Evolutionary conservation across 176 grass and related monocot genomes (phyloP), one percentile per base, ranked within the genome.

Genomic region (Eremochloa ophiuroides): DNA sequence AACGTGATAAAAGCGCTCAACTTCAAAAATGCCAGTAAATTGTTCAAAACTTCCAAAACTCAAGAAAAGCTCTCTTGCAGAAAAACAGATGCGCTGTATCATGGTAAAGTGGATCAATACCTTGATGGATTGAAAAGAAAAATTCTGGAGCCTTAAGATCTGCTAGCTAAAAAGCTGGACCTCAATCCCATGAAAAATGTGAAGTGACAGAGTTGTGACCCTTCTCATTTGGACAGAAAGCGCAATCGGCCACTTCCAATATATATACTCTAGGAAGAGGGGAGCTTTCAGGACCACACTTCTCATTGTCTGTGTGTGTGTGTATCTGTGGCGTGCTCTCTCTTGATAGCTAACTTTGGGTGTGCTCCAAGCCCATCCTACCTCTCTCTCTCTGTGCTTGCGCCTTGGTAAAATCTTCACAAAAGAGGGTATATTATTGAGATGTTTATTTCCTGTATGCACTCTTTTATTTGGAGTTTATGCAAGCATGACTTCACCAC

Each of bases 251-350:
- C 71, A 42, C 50, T 50, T 41, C 25, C 37, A 76, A 70, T 76
- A 69, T 53, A 74, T 71, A 71, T 76, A 46, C 55, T 81, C 35
- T 65, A 77, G 69, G 22, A 79, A 12, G 43, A 59, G 65, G 71
- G 64, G 82, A 81, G 87, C 78, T 89, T 85, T 89, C 83, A 82
- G 78, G 87, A 89, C 87, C 83, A 89, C 87, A 65, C 16, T 48
- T 81, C 76, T 34, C 66, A 46, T 50, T 75, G 30, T 71, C 4
- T 66, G 14, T 75, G 11, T 86, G 25, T 41, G 35, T 63, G 43
- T 71, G 7, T 69, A 50, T n/a, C n/a, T 85, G 22, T 50, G 55
- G 69, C 66, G 35, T 69, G 62, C 69, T 73, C 55, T 73, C 46
- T 60, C 37, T 25, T 77, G 27, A 34, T 58, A 58, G 35, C 76